Base-by-base conservation (phyloP, 805 yeast species). In the Lipomyces mesembrius region DNA sequence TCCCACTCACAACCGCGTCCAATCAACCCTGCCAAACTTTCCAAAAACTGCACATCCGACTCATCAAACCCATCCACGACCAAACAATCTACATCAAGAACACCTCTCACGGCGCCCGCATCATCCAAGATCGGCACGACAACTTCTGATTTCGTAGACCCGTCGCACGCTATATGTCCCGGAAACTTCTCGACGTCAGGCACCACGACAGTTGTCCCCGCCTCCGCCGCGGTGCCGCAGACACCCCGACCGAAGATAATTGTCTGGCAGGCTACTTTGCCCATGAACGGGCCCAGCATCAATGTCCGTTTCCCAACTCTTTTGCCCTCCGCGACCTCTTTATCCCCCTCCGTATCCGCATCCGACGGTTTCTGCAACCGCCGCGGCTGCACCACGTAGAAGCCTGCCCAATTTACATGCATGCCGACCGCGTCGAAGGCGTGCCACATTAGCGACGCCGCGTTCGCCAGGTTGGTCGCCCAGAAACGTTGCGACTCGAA, bases 111-210 rank as follows among this genome's bases (percentile, higher is more conserved):
- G 17, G 74, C 74, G 2, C 79, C 77, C 3, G 75, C 74, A 12
- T 77, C 74, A 0, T 86, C 74, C 6, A 93, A 85, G 0, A 98
- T 98, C 1, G 94, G 93, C 25, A 95, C 98, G 37, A 94, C 90
- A 3, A 43, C 49, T 75, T 94, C 99, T 76, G 97, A 90, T 70
- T 89, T 84, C 0, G 98, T 94, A 66, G 88, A 97, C 0, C 97
- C 97, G 79, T 95, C 99, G 79, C 99, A 94, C 0, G 98, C 98
- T 71, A 94, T 95, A 76, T 94, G 98, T 0, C 96, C 96, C 0
- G 97, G 96, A 73, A 86, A 92, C 72, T 84, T 76, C 25, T 88
- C 82, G 1, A 94, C 98, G 76, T 94, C 85, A 0, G 83, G 81
- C 11, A 94, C 97, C 6, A 92, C 74, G 75, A 92, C 97, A 0